Conservation (phyloP, 345 rosid genomes). For the Euclidium syriacum region DNA sequence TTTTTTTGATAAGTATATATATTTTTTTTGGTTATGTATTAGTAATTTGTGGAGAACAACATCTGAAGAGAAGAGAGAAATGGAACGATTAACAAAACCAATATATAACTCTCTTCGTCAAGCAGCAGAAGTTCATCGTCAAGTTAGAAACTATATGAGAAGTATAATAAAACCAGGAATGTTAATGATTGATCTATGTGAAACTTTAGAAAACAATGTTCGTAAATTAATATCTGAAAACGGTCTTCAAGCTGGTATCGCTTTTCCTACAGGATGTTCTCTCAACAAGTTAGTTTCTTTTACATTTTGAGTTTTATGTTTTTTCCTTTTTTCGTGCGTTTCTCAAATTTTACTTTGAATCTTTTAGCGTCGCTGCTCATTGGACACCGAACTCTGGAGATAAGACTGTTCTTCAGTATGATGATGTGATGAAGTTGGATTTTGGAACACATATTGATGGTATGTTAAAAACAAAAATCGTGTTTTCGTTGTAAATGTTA, state of each 20-base stretch:
- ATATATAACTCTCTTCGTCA: constrained; percentile 74
- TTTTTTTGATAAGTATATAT: no score
- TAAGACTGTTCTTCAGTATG: constrained; percentile 86
- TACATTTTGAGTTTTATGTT: neutral
- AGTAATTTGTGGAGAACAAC: constrained; percentile 87
- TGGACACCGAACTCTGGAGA: constrained; percentile 97
- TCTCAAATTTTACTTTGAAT: constrained; percentile 4
- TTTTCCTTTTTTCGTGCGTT: neutral
- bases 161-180: constrained; percentile 74
- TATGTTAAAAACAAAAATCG: constrained; percentile 9
- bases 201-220: constrained; percentile 75
- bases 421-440: constrained; percentile 89
- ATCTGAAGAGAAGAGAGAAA: constrained; percentile 85
- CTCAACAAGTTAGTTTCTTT: constrained; percentile 52
- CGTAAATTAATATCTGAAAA: constrained; percentile 81
- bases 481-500: neutral
- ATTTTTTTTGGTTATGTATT: no score
- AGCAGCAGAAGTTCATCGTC: constrained; percentile 95
- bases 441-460: constrained; percentile 94
- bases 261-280: constrained; percentile 92
- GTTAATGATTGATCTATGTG: constrained; percentile 80
- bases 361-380: constrained; percentile 81
- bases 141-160: constrained; percentile 69
- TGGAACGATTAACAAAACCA: constrained; percentile 73
- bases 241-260: constrained; percentile 91